Percentiles rank a stretch among this genome's conserved stretches.
Evolutionary conservation across 2,329 filamentous ascomycete genomes (phyloP).

Genomic region (Rhinocladiella similis): DNA sequence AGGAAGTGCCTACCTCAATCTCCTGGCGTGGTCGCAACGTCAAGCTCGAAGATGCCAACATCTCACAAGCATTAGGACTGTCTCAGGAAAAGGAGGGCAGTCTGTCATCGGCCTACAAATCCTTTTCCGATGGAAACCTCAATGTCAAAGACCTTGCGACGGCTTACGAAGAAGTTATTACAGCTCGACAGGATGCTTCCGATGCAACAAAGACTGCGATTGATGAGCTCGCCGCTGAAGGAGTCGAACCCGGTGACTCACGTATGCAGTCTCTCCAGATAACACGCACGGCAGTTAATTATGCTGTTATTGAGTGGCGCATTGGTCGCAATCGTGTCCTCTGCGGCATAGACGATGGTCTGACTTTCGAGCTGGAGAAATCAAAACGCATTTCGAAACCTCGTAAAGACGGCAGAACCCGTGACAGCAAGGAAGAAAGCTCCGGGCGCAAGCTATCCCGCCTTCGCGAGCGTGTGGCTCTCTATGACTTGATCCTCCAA

Average conservation of each 20-base stretch:
- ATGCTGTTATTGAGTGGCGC: conserved; percentile 90
- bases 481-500: conserved; percentile 89
- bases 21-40: conserved; percentile 85
- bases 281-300: conserved; percentile 89
- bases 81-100: conserved; percentile 59
- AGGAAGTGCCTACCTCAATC: conserved; percentile 68
- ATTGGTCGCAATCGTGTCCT: conserved; percentile 89
- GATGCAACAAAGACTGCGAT: conserved; percentile 93
- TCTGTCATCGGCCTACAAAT: conserved; percentile 37
- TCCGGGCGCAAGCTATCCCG: conserved; percentile 74
- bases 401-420: conserved; percentile 51
- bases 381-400: conserved; percentile 54
- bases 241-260: conserved; percentile 76
- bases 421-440: conserved; percentile 60
- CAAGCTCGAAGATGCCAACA: conserved; percentile 87
- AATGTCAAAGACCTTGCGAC: conserved; percentile 70
- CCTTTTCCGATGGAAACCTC: conserved; percentile 29
- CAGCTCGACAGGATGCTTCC: conserved; percentile 86
- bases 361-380: conserved; percentile 52
- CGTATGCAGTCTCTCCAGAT: conserved; percentile 92
- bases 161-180: conserved; percentile 88
- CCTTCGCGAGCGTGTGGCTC: conserved; percentile 79
- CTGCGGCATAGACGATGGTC: conserved; percentile 78
- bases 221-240: conserved; percentile 82
- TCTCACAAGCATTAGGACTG: conserved; percentile 77